Evolutionary conservation across 139 green algal genomes (phyloP), one percentile per base, ranked within the genome.

Genomic region (Chlamydomonas sp.): DNA sequence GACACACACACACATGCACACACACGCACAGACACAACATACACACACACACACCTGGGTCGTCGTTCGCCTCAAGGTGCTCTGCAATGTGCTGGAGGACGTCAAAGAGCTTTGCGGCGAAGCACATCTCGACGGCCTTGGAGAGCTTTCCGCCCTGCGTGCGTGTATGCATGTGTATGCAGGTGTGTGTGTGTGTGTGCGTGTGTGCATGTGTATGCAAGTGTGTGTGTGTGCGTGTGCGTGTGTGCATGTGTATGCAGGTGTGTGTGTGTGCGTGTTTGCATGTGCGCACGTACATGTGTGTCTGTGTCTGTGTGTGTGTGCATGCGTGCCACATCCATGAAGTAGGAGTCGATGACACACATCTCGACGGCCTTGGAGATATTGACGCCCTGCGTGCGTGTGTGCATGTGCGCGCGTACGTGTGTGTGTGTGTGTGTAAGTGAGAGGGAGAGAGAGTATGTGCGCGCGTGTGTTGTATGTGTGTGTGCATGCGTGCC

Each of bases 41-140:
- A n/a, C n/a, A n/a, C 13, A 54, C 16, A 16, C 16, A 54, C 43
- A 54, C 13, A 13, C 43, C 43, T 54, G 43, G 43, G 16, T n/a
- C n/a, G n/a, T n/a, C n/a, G n/a, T n/a, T n/a, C 3, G 48, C 49
- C 28, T 65, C 70, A 59, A 89, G 64, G 43, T 86, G 73, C 58
- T 84, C 81, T 26, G 83, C 71, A 38, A 94, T 90, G 66, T 73
- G 64, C 37, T 83, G 65, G 66, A 94, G 74, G 49, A 79, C 76
- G n/a, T 89, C 83, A 71, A 85, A 86, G 48, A 91, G 74, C 64
- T 81, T 69, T 6, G 71, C 69, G n/a, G 61, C 57, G 78, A 92
- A 90, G 83, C 86, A 92, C 71, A 94, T 79, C 35, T 94, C 85
- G 68, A 91, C 76, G 20, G 87, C 87, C 73, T 84, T 88, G 39